Percentiles rank a stretch among this genome's conserved stretches.
These are phyloP conservation scores for Ophiognomonia clavigignenti-juglandacearum DNA, from an alignment of 2,329 filamentous ascomycete species.

Conservation along the genomic window DNA sequence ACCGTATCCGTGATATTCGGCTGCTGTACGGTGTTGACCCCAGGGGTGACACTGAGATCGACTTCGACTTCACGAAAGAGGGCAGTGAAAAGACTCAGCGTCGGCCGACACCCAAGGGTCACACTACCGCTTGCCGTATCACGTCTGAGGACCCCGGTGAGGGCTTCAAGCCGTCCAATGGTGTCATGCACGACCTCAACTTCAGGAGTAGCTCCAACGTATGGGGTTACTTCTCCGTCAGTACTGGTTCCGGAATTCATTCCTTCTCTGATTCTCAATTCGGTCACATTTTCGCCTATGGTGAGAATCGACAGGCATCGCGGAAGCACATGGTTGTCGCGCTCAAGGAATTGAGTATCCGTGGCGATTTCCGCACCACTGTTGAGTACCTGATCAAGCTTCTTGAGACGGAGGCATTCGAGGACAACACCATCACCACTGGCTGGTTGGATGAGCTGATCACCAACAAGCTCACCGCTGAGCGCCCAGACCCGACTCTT, in stretches of 20 bases:
- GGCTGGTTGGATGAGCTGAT: slow-evolving; percentile 99
- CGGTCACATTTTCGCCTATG: slow-evolving; percentile 98
- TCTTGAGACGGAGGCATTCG: slow-evolving; percentile 94
- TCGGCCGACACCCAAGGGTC: slow-evolving; percentile 87
- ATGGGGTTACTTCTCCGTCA: slow-evolving; percentile 99
- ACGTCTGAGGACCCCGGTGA: slow-evolving; percentile 98
- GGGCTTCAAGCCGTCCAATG: slow-evolving; percentile 98
- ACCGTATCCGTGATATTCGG: slow-evolving; percentile 93
- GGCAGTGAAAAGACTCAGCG: slow-evolving; percentile 81
- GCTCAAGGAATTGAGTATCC: slow-evolving; percentile 97
- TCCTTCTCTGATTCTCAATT: slow-evolving; percentile 99
- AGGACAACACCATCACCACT: slow-evolving; percentile 98
- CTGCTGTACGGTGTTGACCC: slow-evolving; percentile 94
- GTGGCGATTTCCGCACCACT: slow-evolving; percentile 97
- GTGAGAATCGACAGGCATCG: slow-evolving; percentile 93
- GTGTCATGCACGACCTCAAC: slow-evolving; percentile 98
- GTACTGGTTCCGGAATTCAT: slow-evolving; percentile 94
- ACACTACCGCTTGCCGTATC: slow-evolving; percentile 98
- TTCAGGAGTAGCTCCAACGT: slow-evolving; percentile 98
- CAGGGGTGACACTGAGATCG: slow-evolving; percentile 78
- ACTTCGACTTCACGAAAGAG: slow-evolving; percentile 91
- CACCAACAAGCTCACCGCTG: slow-evolving; percentile 92
- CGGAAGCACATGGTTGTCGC: slow-evolving; percentile 99
- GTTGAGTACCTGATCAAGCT: slow-evolving; percentile 99
- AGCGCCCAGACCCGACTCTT: slow-evolving; percentile 87